phyloP scores from a whole-genome alignment of 495 filamentous ascomycete genomes.

The Daldinia decipiens region DNA sequence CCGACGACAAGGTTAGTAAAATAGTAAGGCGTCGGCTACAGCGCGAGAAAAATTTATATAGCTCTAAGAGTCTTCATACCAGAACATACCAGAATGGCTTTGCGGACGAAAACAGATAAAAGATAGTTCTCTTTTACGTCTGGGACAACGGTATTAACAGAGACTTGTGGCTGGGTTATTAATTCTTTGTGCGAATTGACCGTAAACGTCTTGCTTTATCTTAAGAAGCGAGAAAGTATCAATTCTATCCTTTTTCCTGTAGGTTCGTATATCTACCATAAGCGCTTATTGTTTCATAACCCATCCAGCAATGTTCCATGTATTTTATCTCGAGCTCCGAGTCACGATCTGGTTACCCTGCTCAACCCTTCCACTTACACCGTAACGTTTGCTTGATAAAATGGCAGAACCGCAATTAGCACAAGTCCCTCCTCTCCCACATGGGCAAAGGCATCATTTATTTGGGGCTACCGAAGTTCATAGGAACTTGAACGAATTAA shows the following conservation, averaged over 20 bases:
- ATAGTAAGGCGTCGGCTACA: too few relatives aligned
- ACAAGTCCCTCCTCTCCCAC: background rate
- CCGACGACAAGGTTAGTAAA: too few relatives aligned
- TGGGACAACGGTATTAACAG: background rate
- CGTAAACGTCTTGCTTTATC: background rate
- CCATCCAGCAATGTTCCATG: too few relatives aligned
- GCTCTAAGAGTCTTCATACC: too few relatives aligned
- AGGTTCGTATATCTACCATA: background rate
- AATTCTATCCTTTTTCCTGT: background rate
- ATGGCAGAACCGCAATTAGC: background rate
- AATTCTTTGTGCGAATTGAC: background rate
- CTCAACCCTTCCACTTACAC: background rate
- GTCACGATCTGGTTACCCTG: background rate
- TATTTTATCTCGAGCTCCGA: background rate
- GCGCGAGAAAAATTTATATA: too few relatives aligned
- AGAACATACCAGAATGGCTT: background rate
- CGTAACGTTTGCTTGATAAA: background rate
- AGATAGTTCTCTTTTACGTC: background rate
- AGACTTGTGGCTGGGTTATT: background rate
- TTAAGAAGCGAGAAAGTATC: background rate
- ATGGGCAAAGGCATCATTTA: background rate
- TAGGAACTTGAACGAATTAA: background rate
- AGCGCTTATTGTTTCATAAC: background rate
- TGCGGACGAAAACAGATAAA: background rate
- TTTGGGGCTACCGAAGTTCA: background rate